These are phyloP conservation scores for Pseudomassariella vexata DNA, from an alignment of 2,329 filamentous ascomycete species.

Conservation along the genomic window DNA sequence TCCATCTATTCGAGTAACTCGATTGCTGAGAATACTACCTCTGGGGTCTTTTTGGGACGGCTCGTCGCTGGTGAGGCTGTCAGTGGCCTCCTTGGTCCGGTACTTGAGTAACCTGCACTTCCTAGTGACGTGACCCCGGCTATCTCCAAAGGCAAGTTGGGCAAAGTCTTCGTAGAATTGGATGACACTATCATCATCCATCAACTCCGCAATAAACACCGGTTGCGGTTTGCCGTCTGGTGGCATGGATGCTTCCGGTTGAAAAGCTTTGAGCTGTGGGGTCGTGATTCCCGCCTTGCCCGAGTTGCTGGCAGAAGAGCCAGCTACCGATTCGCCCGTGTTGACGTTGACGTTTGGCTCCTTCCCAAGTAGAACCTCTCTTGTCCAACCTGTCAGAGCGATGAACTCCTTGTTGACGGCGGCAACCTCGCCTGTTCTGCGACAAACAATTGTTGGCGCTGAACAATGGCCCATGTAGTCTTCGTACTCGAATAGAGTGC, in stretches of 20 bases:
- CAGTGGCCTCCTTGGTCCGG: slow-evolving; percentile 60
- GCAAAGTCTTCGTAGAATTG: slow-evolving; percentile 97
- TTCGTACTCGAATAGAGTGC: slow-evolving; percentile 87
- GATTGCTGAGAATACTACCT: slow-evolving; percentile 49
- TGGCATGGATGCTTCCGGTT: slow-evolving; percentile 31
- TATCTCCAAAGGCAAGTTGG: slow-evolving; percentile 85
- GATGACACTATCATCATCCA: slow-evolving; percentile 89
- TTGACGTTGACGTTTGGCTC: slow-evolving; percentile 86
- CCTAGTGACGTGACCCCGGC: slow-evolving; percentile 75
- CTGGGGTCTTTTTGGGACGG: slow-evolving; percentile 41
- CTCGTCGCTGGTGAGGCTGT: slow-evolving; percentile 28
- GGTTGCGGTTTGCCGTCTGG: slow-evolving; percentile 58
- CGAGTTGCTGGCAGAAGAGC: slow-evolving; percentile 33
- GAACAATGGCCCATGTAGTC: slow-evolving; percentile 85
- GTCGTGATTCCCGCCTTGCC: slow-evolving; percentile 40
- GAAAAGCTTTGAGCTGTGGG: slow-evolving; percentile 43
- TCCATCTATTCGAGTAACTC: slow-evolving; percentile 59
- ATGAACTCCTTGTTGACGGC: slow-evolving; percentile 95
- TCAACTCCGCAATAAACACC: slow-evolving; percentile 84
- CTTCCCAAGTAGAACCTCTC: slow-evolving; percentile 81
- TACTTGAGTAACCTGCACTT: slow-evolving; percentile 89
- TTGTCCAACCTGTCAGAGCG: slow-evolving; percentile 91
- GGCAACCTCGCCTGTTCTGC: slow-evolving; percentile 90
- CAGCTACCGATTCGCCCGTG: slow-evolving; percentile 48
- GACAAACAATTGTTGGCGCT: slow-evolving; percentile 85